phyloP scores from a whole-genome alignment of 192 early-diverging fungal genomes.

The Backusella sp. region DNA sequence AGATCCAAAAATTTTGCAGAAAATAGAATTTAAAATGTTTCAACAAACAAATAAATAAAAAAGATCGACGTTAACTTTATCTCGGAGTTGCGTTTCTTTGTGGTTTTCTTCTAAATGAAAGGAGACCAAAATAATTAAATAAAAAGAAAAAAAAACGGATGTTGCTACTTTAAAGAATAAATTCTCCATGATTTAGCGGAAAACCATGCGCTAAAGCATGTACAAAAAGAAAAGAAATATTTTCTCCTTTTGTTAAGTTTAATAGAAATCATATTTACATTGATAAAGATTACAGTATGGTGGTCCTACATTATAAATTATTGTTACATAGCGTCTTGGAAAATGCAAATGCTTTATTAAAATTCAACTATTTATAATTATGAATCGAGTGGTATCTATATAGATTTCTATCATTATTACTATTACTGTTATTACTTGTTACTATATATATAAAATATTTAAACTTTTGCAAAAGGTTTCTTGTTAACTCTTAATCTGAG shows the following conservation, averaged over 20 bases:
- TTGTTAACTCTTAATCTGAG: conserved; percentile 18
- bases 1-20: neutral
- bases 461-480: conserved; percentile 12
- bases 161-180: neutral
- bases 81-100: neutral
- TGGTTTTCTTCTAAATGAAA: too few relatives aligned
- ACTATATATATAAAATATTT: neutral
- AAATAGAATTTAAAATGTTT: neutral
- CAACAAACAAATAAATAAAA: neutral
- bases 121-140: neutral
- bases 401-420: neutral
- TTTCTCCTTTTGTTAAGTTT: neutral
- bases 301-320: neutral
- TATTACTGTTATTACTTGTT: neutral
- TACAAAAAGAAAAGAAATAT: neutral
- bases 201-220: too few relatives aligned
- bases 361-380: neutral
- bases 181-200: neutral
- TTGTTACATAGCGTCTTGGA: neutral
- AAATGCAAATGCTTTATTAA: neutral
- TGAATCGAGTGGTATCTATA: neutral
- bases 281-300: neutral
- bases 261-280: neutral
- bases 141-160: too few relatives aligned
- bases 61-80: neutral